Evolutionary conservation across 129 eudicot species (phyloP), one percentile per base, ranked within the genome.

Genomic region (Logfia minima): DNA sequence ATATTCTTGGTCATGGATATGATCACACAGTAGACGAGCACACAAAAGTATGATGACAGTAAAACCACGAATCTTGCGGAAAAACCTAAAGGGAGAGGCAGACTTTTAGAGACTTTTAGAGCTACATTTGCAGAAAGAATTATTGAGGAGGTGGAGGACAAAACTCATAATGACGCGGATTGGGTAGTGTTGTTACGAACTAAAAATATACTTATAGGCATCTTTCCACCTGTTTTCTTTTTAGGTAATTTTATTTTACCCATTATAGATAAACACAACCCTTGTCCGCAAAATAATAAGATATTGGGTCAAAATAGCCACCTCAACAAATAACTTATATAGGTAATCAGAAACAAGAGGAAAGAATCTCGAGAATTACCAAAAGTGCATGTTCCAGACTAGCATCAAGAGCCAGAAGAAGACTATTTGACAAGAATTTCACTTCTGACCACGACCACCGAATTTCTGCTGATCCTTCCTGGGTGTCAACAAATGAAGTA

Each of bases 361-460:
- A 28, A 62, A 66, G 65, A 51, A 66, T 41, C 65, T 64, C 17
- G 29, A 61, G 69, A 60, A 41, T 70, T 89, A 91, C 99, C 91
- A 95, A 69, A 74, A 95, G 97, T 74, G 99, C 97, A 81, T 95
- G 99, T 80, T 95, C 99, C 78, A 95, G 85, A 85, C 96, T 95
- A 75, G 97, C 99, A 88, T 91, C 99, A 78, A 95, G 97, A 71
- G 99, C 99, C 85, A 87, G 77, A 71, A 91, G 86, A 61, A 91
- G 93, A 78, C 92, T 86, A 61, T 86, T 86, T 63, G 99, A 85
- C 64, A 95, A 87, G 75, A 52, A 70, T 55, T 91, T 95, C 21
- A 95, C 92, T 60, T 95, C 99, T 76, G 92, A 79, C 99, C 99
- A 94, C 13, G 98, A 90, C 98, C 98, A 93, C 56, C 61, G 79